Conservation (phyloP, 202 grass and related monocot species). For the Brachypodium distachyon region DNA sequence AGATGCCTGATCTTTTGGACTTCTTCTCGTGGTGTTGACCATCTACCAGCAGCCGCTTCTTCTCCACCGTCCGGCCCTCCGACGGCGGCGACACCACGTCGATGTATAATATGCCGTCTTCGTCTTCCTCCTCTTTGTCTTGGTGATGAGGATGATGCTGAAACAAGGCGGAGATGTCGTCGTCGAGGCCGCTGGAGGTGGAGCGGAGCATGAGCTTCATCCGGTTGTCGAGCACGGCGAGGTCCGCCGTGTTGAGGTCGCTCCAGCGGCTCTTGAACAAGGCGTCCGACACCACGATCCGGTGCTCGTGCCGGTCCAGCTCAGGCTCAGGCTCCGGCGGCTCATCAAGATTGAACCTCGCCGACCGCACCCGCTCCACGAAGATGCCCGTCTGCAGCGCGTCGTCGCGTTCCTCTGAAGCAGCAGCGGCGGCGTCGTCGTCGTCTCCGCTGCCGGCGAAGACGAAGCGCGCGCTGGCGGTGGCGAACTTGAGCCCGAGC, state of each 20-base stretch:
- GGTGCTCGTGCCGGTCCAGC: constrained; percentile 70
- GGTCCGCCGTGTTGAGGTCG: constrained; percentile 81
- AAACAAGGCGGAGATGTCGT: neutral
- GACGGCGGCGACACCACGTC: too few species aligned
- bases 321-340: neutral
- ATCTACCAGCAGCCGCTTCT: constrained; percentile 44
- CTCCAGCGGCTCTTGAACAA: constrained; percentile 94
- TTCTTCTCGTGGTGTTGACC: too few species aligned
- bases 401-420: too few species aligned
- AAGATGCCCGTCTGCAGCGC: constrained; percentile 53
- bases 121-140: neutral
- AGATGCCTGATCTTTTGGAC: too few species aligned
- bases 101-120: too few species aligned
- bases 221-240: constrained; percentile 55
- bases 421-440: neutral
- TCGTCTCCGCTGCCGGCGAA: constrained; percentile 10
- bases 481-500: constrained; percentile 48
- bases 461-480: constrained; percentile 48
- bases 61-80: constrained; percentile 34
- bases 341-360: constrained; percentile 2
- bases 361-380: constrained; percentile 62
- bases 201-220: constrained; percentile 58
- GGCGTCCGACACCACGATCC: constrained; percentile 63
- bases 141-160: neutral
- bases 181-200: constrained; percentile 28